Conservation (phyloP, 345 rosid species). For the Eucalyptus sp. region DNA sequence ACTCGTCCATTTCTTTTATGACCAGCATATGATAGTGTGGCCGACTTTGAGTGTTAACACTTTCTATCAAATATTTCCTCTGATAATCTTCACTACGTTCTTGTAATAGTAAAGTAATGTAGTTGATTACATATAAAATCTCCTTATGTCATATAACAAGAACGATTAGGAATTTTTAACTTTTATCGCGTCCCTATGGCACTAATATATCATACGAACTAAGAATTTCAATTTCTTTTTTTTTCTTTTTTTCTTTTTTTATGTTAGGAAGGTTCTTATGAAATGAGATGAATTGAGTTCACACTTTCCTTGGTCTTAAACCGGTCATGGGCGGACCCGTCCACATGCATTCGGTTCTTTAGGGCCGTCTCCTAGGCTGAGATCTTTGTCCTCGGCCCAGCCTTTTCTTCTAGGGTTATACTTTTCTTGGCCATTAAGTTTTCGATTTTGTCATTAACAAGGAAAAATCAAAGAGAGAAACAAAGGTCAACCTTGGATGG, state of each 20-base stretch:
- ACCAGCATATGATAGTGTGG: too few relatives aligned
- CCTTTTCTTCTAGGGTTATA: background rate
- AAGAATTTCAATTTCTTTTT: background rate
- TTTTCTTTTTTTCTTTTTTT: too few relatives aligned
- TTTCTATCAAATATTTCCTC: background rate
- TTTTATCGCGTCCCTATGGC: too few relatives aligned
- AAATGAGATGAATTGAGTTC: background rate
- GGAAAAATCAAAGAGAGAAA: background rate
- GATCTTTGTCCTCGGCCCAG: background rate
- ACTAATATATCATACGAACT: background rate
- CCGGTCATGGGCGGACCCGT: fast-evolving
- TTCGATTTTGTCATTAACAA: too few relatives aligned
- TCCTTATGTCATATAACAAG: background rate
- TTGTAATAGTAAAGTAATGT: background rate
- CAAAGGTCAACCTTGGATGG: background rate
- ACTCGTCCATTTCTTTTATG: too few relatives aligned
- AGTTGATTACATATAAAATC: background rate
- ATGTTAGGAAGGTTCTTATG: background rate
- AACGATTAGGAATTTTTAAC: background rate
- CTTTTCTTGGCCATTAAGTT: background rate
- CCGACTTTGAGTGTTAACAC: too few relatives aligned
- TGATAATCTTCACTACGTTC: background rate
- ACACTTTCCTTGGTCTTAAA: background rate
- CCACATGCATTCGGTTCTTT: background rate
- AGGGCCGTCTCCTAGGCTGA: background rate